Conservation (phyloP, 768 basidiomycete genomes). For the Termitomyces sp. region DNA sequence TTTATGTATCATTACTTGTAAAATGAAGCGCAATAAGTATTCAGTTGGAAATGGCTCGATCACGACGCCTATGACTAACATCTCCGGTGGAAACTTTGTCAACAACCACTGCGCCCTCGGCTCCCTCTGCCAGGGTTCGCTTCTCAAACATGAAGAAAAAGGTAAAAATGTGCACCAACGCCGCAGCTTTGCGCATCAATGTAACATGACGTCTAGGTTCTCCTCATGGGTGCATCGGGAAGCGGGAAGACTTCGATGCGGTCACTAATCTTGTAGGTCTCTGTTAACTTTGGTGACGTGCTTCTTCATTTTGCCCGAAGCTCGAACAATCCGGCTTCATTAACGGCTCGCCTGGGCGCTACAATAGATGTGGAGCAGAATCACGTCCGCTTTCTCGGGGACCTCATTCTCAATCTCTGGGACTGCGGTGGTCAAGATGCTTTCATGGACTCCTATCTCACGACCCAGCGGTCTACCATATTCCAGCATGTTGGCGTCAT, state of each 20-base stretch:
- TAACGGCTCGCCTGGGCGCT: conserved; percentile 88
- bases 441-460: conserved; percentile 97
- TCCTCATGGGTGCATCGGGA: conserved; percentile 96
- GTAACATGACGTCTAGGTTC: conserved; percentile 53
- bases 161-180: conserved; percentile 25
- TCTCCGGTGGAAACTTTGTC: conserved; percentile 9
- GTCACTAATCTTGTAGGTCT: conserved; percentile 92
- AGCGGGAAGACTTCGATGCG: conserved; percentile 98
- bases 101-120: conserved; percentile 6
- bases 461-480: conserved; percentile 86
- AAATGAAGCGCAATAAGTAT: neutral
- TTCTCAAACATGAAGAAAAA: conserved; percentile 51
- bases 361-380: conserved; percentile 99
- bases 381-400: conserved; percentile 94
- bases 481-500: conserved; percentile 96
- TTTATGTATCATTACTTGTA: conserved; percentile 4
- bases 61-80: conserved; percentile 3
- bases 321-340: conserved; percentile 89
- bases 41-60: neutral
- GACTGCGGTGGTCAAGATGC: conserved; percentile 98
- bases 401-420: conserved; percentile 95
- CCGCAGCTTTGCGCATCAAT: conserved; percentile 10
- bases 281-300: neutral
- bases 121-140: conserved; percentile 11
- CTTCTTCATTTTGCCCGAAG: conserved; percentile 32